These are phyloP conservation scores for Xylaria venustula DNA, from an alignment of 495 filamentous ascomycete species.

Conservation along the genomic window DNA sequence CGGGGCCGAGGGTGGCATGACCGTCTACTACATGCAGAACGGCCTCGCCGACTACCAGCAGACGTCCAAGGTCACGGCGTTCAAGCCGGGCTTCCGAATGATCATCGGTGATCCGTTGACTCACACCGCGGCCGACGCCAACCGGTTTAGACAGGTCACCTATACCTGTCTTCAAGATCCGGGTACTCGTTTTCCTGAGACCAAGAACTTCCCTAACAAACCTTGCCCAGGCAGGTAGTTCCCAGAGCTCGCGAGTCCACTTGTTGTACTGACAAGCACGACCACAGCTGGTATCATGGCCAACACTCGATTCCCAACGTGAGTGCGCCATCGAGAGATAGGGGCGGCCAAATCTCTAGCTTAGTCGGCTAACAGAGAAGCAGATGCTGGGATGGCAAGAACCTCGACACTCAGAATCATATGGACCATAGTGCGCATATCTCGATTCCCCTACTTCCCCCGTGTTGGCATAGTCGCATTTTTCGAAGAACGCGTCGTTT, in stretches of 20 bases:
- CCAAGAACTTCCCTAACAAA: constrained; percentile 25
- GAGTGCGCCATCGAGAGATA: constrained; percentile 7
- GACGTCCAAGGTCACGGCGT: constrained; percentile 37
- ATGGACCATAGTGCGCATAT: constrained; percentile 21
- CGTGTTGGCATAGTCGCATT: not conserved
- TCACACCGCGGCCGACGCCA: constrained; percentile 22
- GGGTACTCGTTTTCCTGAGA: constrained; percentile 21
- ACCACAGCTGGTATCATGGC: constrained; percentile 34
- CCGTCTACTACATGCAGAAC: constrained; percentile 41
- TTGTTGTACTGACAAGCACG: not conserved
- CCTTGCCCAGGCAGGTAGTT: constrained; percentile 20
- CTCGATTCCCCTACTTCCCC: not conserved
- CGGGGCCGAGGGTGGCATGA: constrained; percentile 38
- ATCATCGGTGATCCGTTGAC: constrained; percentile 26
- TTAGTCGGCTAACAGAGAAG: not conserved
- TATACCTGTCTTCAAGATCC: constrained; percentile 25
- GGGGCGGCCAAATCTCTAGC: too few relatives aligned
- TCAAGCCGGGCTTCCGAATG: constrained; percentile 36
- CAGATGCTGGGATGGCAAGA: constrained; percentile 36
- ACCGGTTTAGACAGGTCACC: constrained; percentile 28
- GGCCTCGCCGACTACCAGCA: constrained; percentile 30
- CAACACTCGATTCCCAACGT: constrained; percentile 37
- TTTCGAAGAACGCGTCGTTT: too few relatives aligned
- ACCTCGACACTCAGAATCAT: constrained; percentile 32
- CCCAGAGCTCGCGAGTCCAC: too few relatives aligned